phyloP scores from a whole-genome alignment of 2,329 filamentous ascomycete species.

The Fonsecaea multimorphosa region DNA sequence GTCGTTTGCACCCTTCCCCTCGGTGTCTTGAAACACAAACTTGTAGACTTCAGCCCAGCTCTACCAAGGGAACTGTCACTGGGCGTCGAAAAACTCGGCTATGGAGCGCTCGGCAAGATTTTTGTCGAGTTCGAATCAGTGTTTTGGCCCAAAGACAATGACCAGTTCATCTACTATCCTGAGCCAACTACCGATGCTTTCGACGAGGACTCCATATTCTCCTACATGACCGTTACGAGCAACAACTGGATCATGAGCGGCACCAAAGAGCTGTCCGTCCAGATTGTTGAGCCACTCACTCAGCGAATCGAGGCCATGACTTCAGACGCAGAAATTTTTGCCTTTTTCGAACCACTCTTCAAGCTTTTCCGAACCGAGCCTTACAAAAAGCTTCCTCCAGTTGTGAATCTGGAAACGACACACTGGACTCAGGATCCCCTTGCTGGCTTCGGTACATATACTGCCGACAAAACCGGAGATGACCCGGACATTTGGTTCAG shows the following conservation, averaged over 20 bases:
- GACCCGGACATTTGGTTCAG: slow-evolving; percentile 47
- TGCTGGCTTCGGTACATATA: slow-evolving; percentile 53
- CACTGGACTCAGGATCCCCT: slow-evolving; percentile 54
- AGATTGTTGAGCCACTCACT: slow-evolving; percentile 53
- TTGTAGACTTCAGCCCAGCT: slow-evolving; percentile 49
- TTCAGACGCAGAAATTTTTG: slow-evolving; percentile 46
- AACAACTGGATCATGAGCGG: slow-evolving; percentile 55
- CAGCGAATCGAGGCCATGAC: slow-evolving; percentile 54
- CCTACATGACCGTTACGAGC: slow-evolving; percentile 52
- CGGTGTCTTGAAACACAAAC: slow-evolving; percentile 48
- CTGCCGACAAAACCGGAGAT: slow-evolving; percentile 54
- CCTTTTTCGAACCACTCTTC: slow-evolving; percentile 54
- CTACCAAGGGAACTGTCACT: slow-evolving; percentile 47
- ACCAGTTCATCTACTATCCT: slow-evolving; percentile 55
- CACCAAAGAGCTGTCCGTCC: slow-evolving; percentile 51
- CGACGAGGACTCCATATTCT: slow-evolving; percentile 49
- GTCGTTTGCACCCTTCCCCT: slow-evolving; percentile 50
- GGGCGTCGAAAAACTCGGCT: slow-evolving; percentile 48
- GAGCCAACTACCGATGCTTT: slow-evolving; percentile 46
- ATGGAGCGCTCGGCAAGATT: slow-evolving; percentile 53
- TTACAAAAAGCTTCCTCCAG: slow-evolving; percentile 50
- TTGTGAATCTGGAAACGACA: slow-evolving; percentile 51
- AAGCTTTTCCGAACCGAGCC: slow-evolving; percentile 53
- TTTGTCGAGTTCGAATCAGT: slow-evolving; percentile 54
- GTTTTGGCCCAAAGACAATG: slow-evolving; percentile 55